Evolutionary conservation across 441 rosid genomes (phyloP).

Genomic region (Viola pubescens): DNA sequence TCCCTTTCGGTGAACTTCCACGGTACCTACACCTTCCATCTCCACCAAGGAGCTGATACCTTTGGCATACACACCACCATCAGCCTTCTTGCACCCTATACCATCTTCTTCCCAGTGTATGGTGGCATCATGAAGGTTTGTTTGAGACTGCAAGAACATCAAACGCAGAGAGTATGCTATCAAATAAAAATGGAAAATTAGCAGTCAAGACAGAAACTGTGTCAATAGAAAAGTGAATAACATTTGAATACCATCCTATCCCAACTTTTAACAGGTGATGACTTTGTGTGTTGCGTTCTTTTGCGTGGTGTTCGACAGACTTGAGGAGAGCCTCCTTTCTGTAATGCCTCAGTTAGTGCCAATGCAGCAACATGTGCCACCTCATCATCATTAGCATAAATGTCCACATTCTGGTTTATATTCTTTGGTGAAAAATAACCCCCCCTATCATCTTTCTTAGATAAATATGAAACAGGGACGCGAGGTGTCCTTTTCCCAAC

Average conservation of each 20-base stretch:
- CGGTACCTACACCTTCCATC: constrained; percentile 58
- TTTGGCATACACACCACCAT: constrained; percentile 32
- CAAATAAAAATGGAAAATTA: constrained; percentile 4
- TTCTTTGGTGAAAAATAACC: constrained; percentile 32
- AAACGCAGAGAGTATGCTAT: constrained; percentile 14
- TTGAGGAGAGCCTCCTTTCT: constrained; percentile 54
- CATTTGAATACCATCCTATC: constrained; percentile 46
- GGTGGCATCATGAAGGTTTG: constrained; percentile 35
- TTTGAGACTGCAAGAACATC: constrained; percentile 28
- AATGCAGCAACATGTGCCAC: constrained; percentile 59
- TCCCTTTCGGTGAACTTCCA: constrained; percentile 50
- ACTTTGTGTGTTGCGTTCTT: constrained; percentile 30
- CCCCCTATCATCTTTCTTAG: constrained; percentile 41
- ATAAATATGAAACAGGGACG: constrained; percentile 44
- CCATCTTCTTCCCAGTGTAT: constrained; percentile 34
- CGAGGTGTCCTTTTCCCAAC: constrained; percentile 95
- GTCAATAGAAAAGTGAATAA: constrained; percentile 1
- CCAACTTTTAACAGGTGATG: constrained; percentile 46
- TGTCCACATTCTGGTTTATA: constrained; percentile 42
- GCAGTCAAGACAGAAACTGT: neutral
- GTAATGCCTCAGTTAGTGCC: constrained; percentile 56
- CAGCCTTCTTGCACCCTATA: constrained; percentile 31
- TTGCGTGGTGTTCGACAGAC: constrained; percentile 35
- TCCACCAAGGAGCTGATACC: constrained; percentile 36
- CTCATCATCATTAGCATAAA: constrained; percentile 44